phyloP scores from a whole-genome alignment of 2,329 filamentous ascomycete species.

The Alternaria infectoria region DNA sequence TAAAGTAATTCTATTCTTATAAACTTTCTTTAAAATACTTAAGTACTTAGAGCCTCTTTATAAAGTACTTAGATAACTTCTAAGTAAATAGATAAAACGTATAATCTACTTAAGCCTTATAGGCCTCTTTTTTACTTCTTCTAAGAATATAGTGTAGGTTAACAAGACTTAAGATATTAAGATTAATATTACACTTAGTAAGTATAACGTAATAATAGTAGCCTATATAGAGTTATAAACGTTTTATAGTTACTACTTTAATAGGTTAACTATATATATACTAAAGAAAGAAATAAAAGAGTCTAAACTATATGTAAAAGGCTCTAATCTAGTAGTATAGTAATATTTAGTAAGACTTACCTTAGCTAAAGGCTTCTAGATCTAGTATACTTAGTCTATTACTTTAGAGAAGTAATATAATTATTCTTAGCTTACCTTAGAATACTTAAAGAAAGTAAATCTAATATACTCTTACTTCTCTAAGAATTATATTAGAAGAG shows the following conservation, averaged over 20 bases:
- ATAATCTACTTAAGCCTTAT: slow-evolving; percentile 16
- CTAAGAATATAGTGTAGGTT: slow-evolving; percentile 10
- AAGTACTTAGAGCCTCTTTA: slow-evolving; percentile 23
- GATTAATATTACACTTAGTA: slow-evolving; percentile 3
- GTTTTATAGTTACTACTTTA: slow-evolving; percentile 17
- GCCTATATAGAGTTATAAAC: slow-evolving; percentile 18
- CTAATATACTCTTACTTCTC: slow-evolving; percentile 9
- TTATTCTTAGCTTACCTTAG: slow-evolving; percentile 10
- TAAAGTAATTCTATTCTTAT: slow-evolving; percentile 13
- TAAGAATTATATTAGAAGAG: slow-evolving; percentile 3
- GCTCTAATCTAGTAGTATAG: slow-evolving; percentile 18
- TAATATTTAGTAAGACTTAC: slow-evolving; percentile 12
- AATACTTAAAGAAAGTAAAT: slow-evolving; percentile 20
- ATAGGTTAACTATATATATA: slow-evolving; percentile 12
- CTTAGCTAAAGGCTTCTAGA: slow-evolving; percentile 5
- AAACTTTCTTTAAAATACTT: slow-evolving; percentile 22
- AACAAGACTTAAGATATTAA: slow-evolving; percentile 7
- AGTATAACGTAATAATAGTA: slow-evolving; percentile 3
- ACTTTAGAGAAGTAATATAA: slow-evolving; percentile 4
- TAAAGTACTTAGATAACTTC: slow-evolving; percentile 15
- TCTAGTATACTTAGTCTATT: slow-evolving; percentile 7
- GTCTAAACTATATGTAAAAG: slow-evolving; percentile 11
- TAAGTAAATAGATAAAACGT: slow-evolving; percentile 12
- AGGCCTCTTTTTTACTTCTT: slow-evolving; percentile 10
- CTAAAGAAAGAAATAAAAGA: slow-evolving; percentile 14